A percentile compares a stretch with the other conserved stretches of the same genome.
These are phyloP conservation scores for Peronospora farinosa DNA, from an alignment of 352 stramenopile species.

Conservation along the genomic window DNA sequence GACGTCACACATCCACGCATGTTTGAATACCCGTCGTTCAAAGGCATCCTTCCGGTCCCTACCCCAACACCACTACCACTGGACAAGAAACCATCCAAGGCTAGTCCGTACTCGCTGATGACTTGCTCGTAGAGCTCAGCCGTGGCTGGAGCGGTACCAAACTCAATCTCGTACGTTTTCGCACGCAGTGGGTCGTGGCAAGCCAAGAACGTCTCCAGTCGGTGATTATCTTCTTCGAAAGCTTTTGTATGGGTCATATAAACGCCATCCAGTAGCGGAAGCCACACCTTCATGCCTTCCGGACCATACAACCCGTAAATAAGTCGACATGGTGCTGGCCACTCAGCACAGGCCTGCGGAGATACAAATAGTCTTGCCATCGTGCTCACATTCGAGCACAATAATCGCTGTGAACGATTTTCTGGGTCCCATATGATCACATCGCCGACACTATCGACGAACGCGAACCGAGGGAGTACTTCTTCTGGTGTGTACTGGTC, in stretches of 20 bases:
- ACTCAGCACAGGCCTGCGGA: slow-evolving; percentile 32
- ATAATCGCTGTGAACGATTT: slow-evolving; percentile 48
- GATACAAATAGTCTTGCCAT: slow-evolving; percentile 50
- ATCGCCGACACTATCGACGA: slow-evolving; percentile 46
- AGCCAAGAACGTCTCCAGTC: slow-evolving; percentile 61
- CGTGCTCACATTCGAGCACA: slow-evolving; percentile 66
- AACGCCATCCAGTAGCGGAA: slow-evolving; percentile 73
- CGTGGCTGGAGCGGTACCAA: slow-evolving; percentile 52
- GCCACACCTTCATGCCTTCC: slow-evolving; percentile 67
- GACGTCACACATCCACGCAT: slow-evolving; percentile 49
- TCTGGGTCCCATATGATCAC: slow-evolving; percentile 80
- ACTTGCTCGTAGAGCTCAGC: slow-evolving; percentile 69
- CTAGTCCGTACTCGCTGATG: slow-evolving; percentile 62
- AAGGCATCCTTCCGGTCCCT: slow-evolving; percentile 14
- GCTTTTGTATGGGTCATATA: slow-evolving; percentile 51
- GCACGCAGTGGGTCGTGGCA: slow-evolving; percentile 77
- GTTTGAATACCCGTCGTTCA: slow-evolving; percentile 38
- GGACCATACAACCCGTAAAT: slow-evolving; percentile 70
- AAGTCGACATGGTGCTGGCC: slow-evolving; percentile 56
- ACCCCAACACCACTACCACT: slow-evolving; percentile 16
- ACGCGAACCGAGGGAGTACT: slow-evolving; percentile 60
- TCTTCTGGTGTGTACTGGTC: slow-evolving; percentile 66
- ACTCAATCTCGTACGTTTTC: slow-evolving; percentile 79
- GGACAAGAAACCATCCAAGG: slow-evolving; percentile 39
- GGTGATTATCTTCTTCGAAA: slow-evolving; percentile 44